Conservation (phyloP, 108 stramenopile genomes). For the Fragilariopsis cylindrus region DNA sequence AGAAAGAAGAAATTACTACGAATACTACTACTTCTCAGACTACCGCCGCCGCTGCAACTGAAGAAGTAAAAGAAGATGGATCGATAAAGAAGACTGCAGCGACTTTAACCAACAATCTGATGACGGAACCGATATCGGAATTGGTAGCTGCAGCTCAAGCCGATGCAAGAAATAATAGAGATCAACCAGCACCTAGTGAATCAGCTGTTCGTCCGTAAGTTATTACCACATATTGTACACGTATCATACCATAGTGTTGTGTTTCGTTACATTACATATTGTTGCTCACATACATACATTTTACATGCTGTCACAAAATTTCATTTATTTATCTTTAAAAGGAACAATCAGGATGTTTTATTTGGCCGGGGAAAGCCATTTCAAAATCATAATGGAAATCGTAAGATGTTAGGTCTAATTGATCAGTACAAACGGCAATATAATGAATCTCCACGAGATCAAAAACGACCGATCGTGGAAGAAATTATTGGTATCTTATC, state of each 20-base stretch:
- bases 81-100: too few species aligned
- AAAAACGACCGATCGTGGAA: conserved; percentile 26
- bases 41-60: too few species aligned
- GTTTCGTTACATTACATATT: too few species aligned
- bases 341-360: conserved; percentile 12
- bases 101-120: too few species aligned
- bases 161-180: conserved; percentile 8
- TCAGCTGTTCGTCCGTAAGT: conserved; percentile 9
- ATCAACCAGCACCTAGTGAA: conserved; percentile 10
- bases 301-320: neutral
- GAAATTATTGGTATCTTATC: conserved; percentile 18
- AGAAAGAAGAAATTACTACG: too few species aligned
- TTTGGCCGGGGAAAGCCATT: conserved; percentile 23
- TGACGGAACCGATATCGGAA: conserved; percentile 3
- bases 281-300: too few species aligned
- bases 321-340: neutral
- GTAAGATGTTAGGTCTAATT: conserved; percentile 12
- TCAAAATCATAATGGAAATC: conserved; percentile 23
- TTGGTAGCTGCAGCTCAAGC: conserved; percentile 12
- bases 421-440: conserved; percentile 24
- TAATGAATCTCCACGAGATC: conserved; percentile 21
- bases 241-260: too few species aligned
- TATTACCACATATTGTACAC: too few species aligned
- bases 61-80: too few species aligned
- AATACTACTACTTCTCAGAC: too few species aligned